These are phyloP conservation scores for Odontarrhena argentea DNA, from an alignment of 345 rosid species.

Conservation along the genomic window DNA sequence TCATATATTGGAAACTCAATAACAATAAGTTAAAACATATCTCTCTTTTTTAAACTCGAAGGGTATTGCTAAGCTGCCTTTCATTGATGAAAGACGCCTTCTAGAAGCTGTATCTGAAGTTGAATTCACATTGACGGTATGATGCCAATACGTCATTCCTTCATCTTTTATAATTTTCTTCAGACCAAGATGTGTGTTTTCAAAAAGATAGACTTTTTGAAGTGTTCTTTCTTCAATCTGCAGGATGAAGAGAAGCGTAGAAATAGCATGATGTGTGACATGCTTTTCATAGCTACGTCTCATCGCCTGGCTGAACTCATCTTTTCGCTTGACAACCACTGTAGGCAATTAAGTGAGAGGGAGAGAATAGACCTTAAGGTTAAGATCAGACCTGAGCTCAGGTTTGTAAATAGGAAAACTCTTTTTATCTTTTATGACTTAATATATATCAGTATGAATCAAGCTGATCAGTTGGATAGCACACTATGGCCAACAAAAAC, in stretches of 20 bases:
- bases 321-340: slow-evolving; percentile 71
- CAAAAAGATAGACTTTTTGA: background rate
- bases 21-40: background rate
- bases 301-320: slow-evolving; percentile 86
- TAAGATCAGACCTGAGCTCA: slow-evolving; percentile 67
- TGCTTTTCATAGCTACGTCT: slow-evolving; percentile 82
- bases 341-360: slow-evolving; percentile 59
- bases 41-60: slow-evolving; percentile 30
- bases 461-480: background rate
- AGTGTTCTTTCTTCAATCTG: slow-evolving; percentile 15
- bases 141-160: background rate
- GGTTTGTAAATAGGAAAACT: slow-evolving; percentile 52
- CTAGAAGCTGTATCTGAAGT: slow-evolving; percentile 75
- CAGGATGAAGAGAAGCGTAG: slow-evolving; percentile 90
- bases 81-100: slow-evolving; percentile 90
- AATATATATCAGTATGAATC: background rate
- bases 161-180: slow-evolving; percentile 15
- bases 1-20: slow-evolving; percentile 11
- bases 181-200: slow-evolving; percentile 20
- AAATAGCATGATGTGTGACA: slow-evolving; percentile 81
- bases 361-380: slow-evolving; percentile 64
- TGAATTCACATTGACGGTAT: slow-evolving; percentile 79
- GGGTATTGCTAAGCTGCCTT: slow-evolving; percentile 97
- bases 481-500: background rate
- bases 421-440: background rate